Base-by-base conservation (phyloP, 2,329 filamentous ascomycete genomes). In the Fusarium scirpi region DNA sequence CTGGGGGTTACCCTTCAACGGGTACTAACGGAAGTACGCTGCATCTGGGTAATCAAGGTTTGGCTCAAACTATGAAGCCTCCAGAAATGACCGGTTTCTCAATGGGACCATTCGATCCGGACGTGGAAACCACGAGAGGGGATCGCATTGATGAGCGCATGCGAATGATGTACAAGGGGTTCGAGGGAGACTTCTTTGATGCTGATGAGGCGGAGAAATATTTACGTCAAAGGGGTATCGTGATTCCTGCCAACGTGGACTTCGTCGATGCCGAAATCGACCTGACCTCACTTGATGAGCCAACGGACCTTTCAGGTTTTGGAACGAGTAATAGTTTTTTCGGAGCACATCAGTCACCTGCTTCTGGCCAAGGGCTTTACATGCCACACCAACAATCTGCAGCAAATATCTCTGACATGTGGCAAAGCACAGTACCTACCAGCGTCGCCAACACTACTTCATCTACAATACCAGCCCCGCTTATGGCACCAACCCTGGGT, bases 161-260 rank as follows among this genome's bases (percentile, higher is more conserved):
- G 70, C 81, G 81, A 22, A 85, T 87, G 68, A 85, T 84, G 41
- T 78, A 90, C 10, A 84, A 86, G 2, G 91, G 89, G 0, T 92
- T 90, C 65, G 87, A 91, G 63, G 92, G 92, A 7, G 88, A 92
- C 53, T 96, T 93, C 83, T 92, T 92, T 71, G 92, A 96, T 75
- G 82, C 89, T 0, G 86, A 92, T 63, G 93, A 96, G 77, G 90
- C 94, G 0, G 91, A 96, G 78, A 84, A 87, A 15, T 96, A 94
- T 76, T 81, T 97, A 5, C 85, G 85, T 43, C 84, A 87, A 52
- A 86, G 87, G 30, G 90, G 90, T 8, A 86, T 94, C 30, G 77
- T 82, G 47, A 89, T 94, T 54, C 86, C 91, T 12, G 85, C 86
- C 0, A 82, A 84, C 12, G 83, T 86, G 12, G 89, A 91, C 20